Conservation (phyloP, 2,329 filamentous ascomycete species). For the Ceratocystis lukuohia region DNA sequence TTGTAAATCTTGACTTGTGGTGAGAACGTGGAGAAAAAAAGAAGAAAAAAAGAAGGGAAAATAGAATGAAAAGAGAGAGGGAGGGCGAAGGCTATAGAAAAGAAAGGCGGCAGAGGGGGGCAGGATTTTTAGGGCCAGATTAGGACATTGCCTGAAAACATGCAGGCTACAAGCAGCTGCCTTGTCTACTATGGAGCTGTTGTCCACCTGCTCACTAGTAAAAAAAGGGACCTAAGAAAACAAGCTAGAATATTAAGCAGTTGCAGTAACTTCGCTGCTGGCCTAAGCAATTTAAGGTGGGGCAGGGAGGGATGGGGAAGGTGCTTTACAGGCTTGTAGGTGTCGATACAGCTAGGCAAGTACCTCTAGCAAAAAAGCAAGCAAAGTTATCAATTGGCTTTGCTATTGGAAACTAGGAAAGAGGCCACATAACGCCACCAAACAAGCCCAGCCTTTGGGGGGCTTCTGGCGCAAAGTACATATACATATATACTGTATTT, state of each 20-base stretch:
- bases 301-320: background rate
- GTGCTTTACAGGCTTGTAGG: background rate
- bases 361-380: background rate
- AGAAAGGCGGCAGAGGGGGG: conserved; percentile 4
- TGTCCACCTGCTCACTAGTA: background rate
- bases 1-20: conserved; percentile 29
- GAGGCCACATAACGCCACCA: background rate
- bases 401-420: background rate
- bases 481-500: background rate
- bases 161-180: background rate
- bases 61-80: conserved; percentile 23
- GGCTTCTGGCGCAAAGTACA: background rate
- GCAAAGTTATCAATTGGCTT: background rate
- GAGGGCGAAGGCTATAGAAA: conserved; percentile 19
- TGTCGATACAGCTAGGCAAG: background rate
- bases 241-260: conserved; percentile 1
- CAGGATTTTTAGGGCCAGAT: conserved; percentile 7
- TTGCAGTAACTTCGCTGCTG: background rate
- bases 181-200: conserved; percentile 1
- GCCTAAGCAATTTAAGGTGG: background rate
- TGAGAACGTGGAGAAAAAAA: conserved; percentile 26
- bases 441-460: background rate
- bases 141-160: conserved; percentile 5
- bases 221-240: conserved; percentile 7
- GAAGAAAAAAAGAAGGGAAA: conserved; percentile 13